phyloP scores from a whole-genome alignment of 148 eudicot genomes.

The Euryodendron excelsum region DNA sequence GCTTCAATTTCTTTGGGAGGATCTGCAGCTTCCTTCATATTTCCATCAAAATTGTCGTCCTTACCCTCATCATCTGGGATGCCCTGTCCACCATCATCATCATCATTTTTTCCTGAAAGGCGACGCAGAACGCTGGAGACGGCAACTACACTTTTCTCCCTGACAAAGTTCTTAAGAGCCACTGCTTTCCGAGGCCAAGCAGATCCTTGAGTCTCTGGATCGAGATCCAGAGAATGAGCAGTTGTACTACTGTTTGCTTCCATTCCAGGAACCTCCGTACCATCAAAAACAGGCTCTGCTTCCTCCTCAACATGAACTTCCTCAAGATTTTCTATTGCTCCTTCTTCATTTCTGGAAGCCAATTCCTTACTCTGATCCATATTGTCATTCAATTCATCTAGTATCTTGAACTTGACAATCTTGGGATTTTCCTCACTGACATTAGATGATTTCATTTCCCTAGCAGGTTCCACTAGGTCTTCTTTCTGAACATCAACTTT shows the following conservation, averaged over 20 bases:
- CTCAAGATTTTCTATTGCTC: conserved; percentile 11
- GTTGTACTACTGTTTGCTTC: conserved; percentile 32
- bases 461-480: conserved; percentile 5
- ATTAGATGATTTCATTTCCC: conserved; percentile 9
- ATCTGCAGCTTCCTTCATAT: conserved; percentile 16
- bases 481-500: conserved; percentile 15
- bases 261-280: conserved; percentile 45
- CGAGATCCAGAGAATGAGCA: conserved; percentile 22
- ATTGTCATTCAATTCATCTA: conserved; percentile 1
- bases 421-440: background rate
- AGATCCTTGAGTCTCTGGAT: conserved; percentile 20
- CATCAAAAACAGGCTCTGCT: conserved; percentile 47
- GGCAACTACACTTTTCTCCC: conserved; percentile 36
- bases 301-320: conserved; percentile 20
- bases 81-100: conserved; percentile 28
- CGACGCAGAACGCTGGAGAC: conserved; percentile 43
- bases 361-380: conserved; percentile 12
- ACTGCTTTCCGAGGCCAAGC: conserved; percentile 44
- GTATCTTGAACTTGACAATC: background rate
- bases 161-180: conserved; percentile 33
- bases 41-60: background rate
- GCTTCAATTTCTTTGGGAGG: conserved; percentile 20
- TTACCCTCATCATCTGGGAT: conserved; percentile 26
- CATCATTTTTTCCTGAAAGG: conserved; percentile 40
- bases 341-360: conserved; percentile 14